A percentile compares a stretch with the other conserved stretches of the same genome.
Conservation (phyloP, 2,329 filamentous ascomycete species). For the Colletotrichum neosansevieriae region DNA sequence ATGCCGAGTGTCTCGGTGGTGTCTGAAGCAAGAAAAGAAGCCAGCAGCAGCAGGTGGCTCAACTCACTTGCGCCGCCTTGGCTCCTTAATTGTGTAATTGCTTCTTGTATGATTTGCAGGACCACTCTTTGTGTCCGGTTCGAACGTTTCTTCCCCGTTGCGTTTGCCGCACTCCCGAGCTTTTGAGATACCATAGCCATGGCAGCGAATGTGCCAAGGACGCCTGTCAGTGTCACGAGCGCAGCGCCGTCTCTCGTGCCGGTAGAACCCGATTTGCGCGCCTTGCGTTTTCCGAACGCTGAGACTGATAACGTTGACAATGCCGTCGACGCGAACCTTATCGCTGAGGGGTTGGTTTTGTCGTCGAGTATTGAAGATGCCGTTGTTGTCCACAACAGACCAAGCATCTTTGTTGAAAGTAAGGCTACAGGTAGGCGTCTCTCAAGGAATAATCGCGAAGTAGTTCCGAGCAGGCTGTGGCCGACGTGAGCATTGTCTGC, state of each 20-base stretch:
- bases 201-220: conserved; percentile 48
- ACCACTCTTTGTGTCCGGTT: conserved; percentile 14
- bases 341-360: conserved; percentile 10
- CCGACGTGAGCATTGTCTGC: not conserved
- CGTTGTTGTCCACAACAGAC: conserved; percentile 27
- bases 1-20: not conserved
- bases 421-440: not conserved
- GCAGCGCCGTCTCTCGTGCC: not conserved
- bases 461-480: conserved; percentile 8
- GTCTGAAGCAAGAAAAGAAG: conserved; percentile 19
- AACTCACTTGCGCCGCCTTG: conserved; percentile 10
- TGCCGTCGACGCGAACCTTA: conserved; percentile 23
- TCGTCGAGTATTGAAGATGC: conserved; percentile 21
- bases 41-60: conserved; percentile 26
- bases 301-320: conserved; percentile 11
- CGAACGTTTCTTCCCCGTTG: too few relatives aligned
- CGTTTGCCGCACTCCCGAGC: not conserved
- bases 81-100: conserved; percentile 9
- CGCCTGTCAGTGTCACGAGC: conserved; percentile 43
- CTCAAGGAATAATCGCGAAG: conserved; percentile 14
- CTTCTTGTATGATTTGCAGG: conserved; percentile 29
- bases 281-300: conserved; percentile 2
- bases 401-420: conserved; percentile 16
- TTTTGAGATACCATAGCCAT: conserved; percentile 42
- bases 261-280: not conserved